Evolutionary conservation across 345 rosid species (phyloP), one percentile per base, ranked within the genome.

Genomic region (Garcia nutans): DNA sequence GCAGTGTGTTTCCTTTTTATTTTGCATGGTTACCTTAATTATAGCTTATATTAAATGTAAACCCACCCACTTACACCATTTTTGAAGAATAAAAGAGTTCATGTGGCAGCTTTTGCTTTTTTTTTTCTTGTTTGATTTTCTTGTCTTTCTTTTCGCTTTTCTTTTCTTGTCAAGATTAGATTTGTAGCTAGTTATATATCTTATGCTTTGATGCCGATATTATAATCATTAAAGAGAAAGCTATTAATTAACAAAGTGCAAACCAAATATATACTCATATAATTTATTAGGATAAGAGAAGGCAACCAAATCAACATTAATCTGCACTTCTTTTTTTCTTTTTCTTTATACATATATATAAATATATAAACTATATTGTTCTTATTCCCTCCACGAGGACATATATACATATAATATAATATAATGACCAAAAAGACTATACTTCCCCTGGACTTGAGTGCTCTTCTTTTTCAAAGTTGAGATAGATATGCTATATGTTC

Each of bases 91-190:
- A 75, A 73, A 65, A 31, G 78, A 65, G 50, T 75, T 66, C 16
- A 33, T 56, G 63, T 44, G 82, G 72, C 86, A 80, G 82, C 86
- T 80, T 83, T 83, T 78, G 76, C 80, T 78, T 80, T 75, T 20
- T 37, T 20, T 50, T 74, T 55, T 33, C 47, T 22, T 58, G 26
- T n/a, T 75, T 72, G 16, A 8, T 44, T 49, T 63, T 50, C 28
- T 74, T 70, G 41, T 70, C 8, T 5, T 10, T 59, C 70, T 61
- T 47, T 16, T 75, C 23, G 52, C 56, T 63, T 66, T 56, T 65
- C 16, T 83, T 74, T 72, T 59, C 22, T 17, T 17, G 82, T 65
- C 37, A 54, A 64, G 56, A 71, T 68, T 33, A 72, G 79, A 82
- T 63, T 70, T 79, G 68, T 17, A 26, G 49, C n/a, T 74, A 49